These are phyloP conservation scores for Albophoma yamanashiensis DNA, from an alignment of 2,329 filamentous ascomycete genomes.

Conservation along the genomic window DNA sequence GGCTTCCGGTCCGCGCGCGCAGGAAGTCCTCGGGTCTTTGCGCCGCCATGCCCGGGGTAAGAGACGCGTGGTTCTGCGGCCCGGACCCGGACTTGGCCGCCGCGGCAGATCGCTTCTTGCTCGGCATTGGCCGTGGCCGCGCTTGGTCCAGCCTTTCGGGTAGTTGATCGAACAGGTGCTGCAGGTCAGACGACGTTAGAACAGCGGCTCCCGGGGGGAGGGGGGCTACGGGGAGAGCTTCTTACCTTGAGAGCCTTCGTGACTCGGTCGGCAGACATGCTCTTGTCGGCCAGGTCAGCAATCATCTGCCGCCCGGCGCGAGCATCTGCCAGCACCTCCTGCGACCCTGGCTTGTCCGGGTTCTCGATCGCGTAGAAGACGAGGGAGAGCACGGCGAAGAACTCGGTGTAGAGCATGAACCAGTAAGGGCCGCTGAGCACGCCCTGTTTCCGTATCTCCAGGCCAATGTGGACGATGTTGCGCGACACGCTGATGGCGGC, in stretches of 20 bases:
- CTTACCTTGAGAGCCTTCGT: constrained; percentile 62
- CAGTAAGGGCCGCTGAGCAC: constrained; percentile 74
- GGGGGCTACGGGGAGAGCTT: constrained; percentile 16
- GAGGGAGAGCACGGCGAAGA: constrained; percentile 70
- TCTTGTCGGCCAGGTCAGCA: constrained; percentile 67
- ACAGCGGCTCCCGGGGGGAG: constrained; percentile 2
- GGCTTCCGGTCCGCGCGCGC: constrained; percentile 15
- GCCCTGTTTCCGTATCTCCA: constrained; percentile 65
- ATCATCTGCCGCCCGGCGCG: constrained; percentile 76
- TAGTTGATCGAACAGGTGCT: constrained; percentile 77
- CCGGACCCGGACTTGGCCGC: constrained; percentile 22
- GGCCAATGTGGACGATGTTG: constrained; percentile 71
- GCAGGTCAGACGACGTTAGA: neutral
- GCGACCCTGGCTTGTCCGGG: constrained; percentile 59
- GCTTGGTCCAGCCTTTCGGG: constrained; percentile 57
- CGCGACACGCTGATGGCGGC: constrained; percentile 51
- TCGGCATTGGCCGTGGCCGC: constrained; percentile 26
- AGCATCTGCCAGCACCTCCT: constrained; percentile 78
- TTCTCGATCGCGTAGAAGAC: constrained; percentile 76
- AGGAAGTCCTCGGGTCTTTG: constrained; percentile 22
- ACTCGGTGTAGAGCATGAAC: constrained; percentile 79
- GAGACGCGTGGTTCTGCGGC: constrained; percentile 16
- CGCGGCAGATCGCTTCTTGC: constrained; percentile 47
- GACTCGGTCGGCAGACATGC: constrained; percentile 81
- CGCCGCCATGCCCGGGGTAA: constrained; percentile 19